These are phyloP conservation scores for Sarocladium brachiariae DNA, from an alignment of 2,329 filamentous ascomycete species.

Conservation along the genomic window DNA sequence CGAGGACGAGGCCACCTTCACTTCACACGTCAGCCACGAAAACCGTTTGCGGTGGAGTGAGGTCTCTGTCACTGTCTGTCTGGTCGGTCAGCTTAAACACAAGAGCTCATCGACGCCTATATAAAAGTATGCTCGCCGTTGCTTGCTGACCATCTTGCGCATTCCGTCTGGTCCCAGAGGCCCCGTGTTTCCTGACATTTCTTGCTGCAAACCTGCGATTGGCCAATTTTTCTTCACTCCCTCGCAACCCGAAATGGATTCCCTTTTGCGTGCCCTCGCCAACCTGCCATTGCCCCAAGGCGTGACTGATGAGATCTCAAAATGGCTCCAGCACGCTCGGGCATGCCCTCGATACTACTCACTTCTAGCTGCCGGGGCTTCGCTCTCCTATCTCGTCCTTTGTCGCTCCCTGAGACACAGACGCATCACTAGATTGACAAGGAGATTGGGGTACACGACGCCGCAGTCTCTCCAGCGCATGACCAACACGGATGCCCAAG, in stretches of 20 bases:
- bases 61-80: too few relatives aligned
- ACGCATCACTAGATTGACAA: neutral
- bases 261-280: neutral
- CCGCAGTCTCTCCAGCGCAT: slow-evolving; percentile 31
- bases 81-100: too few relatives aligned
- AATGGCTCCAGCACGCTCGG: neutral
- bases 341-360: neutral
- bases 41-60: too few relatives aligned
- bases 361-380: neutral
- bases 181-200: neutral
- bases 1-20: too few relatives aligned
- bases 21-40: too few relatives aligned
- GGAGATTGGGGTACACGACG: slow-evolving; percentile 20
- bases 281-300: neutral
- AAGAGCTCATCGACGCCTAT: too few relatives aligned
- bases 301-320: neutral
- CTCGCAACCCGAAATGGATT: too few relatives aligned
- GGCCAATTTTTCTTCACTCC: neutral
- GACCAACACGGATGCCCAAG: slow-evolving; percentile 37
- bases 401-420: neutral
- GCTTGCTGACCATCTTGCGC: neutral
- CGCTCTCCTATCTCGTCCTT: neutral
- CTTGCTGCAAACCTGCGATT: neutral
- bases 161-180: neutral
- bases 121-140: neutral